Base-by-base conservation (phyloP, 2,329 filamentous ascomycete species). In the Monosporascus cannonballus region DNA sequence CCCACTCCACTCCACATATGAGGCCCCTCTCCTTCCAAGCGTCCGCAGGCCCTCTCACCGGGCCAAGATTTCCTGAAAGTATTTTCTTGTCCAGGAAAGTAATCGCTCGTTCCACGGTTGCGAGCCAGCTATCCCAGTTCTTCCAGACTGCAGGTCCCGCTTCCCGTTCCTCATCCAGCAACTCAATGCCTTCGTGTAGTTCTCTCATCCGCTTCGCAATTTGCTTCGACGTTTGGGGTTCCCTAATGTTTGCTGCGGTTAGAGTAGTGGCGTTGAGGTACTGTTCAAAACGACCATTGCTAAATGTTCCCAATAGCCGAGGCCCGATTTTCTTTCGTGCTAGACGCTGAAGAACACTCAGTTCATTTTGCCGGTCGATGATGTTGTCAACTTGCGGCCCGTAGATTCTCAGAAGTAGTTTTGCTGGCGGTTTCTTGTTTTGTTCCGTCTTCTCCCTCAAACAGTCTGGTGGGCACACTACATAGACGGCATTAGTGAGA, bases 141-240 rank as follows among this genome's bases (percentile, higher is more conserved):
- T 82, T 85, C 82, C 90, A 96, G 11, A 96, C 87, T 51, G 85
- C 86, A 0, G 94, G 88, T 0, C 94, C 94, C 20, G 79, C 84
- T 37, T 88, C 81, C 49, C 85, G 80, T 70, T 99, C 94, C 37
- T 85, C 77, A 1, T 86, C 81, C 0, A 96, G 78, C 20, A 99
- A 76, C 27, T 96, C 91, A 56, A 99, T 87, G 0, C 94, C 94
- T 50, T 96, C 89, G 64, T 99, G 94, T 37, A 99, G 78, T 70
- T 99, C 94, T 57, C 92, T 82, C 90, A 99, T 96, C 49, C 94
- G 89, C 76, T 97, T 97, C 14, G 94, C 93, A 65, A 99, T 99
- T 66, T 96, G 89, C 64, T 83, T 88, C 36, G 89, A 95, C 0
- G 90, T 96, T 48, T 90, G 89, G 0, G 89, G 82, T 34, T 89